Percentiles rank a stretch among this genome's conserved stretches.
Evolutionary conservation across 352 stramenopile genomes (phyloP).

Genomic region (Phytopythium cucurbitacearum): DNA sequence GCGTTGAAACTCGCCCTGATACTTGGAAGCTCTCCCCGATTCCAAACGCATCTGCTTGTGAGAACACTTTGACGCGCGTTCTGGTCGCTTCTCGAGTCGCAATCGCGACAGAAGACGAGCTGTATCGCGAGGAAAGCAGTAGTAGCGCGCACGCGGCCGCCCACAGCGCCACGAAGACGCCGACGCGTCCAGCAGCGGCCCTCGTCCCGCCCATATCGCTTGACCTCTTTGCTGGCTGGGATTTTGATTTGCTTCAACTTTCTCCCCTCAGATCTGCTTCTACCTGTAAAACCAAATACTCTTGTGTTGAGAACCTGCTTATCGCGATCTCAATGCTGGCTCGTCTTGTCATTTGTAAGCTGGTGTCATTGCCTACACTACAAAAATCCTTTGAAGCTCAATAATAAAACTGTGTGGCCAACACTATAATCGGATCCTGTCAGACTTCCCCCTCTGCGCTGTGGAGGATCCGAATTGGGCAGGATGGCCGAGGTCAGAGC

Average conservation of each 20-base stretch:
- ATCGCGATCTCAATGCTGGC: not conserved
- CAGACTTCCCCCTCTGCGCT: not conserved
- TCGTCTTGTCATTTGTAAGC: no score
- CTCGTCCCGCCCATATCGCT: no score
- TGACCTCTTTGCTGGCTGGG: no score
- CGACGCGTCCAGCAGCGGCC: no score
- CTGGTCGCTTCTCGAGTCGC: not conserved
- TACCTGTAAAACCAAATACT: no score
- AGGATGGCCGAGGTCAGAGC: conserved; percentile 23
- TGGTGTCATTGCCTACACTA: no score
- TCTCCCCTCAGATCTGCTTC: no score
- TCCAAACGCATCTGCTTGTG: not conserved
- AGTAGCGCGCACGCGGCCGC: conserved; percentile 2
- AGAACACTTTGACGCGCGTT: not conserved
- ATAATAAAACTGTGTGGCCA: no score
- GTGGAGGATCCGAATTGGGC: not conserved
- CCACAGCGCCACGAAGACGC: conserved; percentile 5
- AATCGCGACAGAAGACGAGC: not conserved
- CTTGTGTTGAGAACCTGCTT: not conserved
- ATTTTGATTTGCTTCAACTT: no score
- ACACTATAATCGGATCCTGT: no score
- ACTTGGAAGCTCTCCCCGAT: not conserved
- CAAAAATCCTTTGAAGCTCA: no score
- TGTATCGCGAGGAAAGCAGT: not conserved
- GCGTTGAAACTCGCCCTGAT: conserved; percentile 15